These are phyloP conservation scores for Euphorbia schlechtendalii DNA, from an alignment of 441 rosid genomes.

Conservation along the genomic window DNA sequence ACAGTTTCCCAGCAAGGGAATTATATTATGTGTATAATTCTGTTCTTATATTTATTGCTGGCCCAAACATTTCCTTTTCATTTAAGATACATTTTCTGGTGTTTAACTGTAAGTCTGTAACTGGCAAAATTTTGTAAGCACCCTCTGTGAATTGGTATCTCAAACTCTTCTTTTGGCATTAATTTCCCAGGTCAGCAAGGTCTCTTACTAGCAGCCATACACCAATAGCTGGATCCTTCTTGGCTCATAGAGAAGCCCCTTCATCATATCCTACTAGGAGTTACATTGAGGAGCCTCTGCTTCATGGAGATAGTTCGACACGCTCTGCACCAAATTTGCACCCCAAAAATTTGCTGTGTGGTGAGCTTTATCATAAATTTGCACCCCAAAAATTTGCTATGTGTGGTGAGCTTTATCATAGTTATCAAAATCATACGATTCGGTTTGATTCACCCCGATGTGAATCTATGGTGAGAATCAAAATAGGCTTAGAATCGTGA, in stretches of 20 bases:
- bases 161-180: not conserved
- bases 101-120: not conserved
- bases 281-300: slow-evolving; percentile 62
- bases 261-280: slow-evolving; percentile 27
- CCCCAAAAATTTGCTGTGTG: slow-evolving; percentile 58
- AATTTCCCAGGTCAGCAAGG: slow-evolving; percentile 65
- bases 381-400: no score
- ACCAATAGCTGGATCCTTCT: slow-evolving; percentile 55
- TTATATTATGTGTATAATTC: slow-evolving; percentile 54
- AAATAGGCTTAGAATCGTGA: no score
- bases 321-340: slow-evolving; percentile 38
- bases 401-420: no score
- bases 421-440: no score
- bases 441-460: no score
- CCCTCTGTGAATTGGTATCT: not conserved
- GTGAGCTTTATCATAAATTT: slow-evolving; percentile 38
- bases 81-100: not conserved
- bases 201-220: slow-evolving; percentile 72
- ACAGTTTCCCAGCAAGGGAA: slow-evolving; percentile 45
- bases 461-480: no score
- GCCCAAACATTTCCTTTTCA: not conserved
- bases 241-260: slow-evolving; percentile 48
- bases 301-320: slow-evolving; percentile 30
- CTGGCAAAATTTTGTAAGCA: no score
- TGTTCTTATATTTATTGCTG: not conserved